A percentile compares a stretch with the other conserved stretches of the same genome.
These are phyloP conservation scores for Trichoderma parareesei DNA, from an alignment of 495 filamentous ascomycete genomes.

Conservation along the genomic window DNA sequence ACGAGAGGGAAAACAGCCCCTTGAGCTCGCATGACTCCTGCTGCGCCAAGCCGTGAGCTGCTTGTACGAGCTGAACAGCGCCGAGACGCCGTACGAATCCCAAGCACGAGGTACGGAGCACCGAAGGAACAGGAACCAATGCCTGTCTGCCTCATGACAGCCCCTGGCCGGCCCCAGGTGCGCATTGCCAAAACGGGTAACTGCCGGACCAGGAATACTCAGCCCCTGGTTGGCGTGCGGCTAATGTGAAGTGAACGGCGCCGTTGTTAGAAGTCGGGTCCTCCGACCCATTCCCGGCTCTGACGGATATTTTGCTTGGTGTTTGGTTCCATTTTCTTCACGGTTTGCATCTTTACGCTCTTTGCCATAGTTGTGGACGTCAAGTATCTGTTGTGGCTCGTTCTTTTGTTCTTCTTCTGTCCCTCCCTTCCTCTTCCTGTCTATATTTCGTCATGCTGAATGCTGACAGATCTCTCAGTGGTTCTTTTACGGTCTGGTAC, in stretches of 20 bases:
- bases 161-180: not conserved
- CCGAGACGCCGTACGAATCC: too few species aligned
- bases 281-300: not conserved
- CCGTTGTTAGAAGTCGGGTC: not conserved
- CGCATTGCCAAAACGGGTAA: constrained; percentile 1
- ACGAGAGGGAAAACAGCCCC: not conserved
- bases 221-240: not conserved
- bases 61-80: too few species aligned
- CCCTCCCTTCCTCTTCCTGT: too few species aligned
- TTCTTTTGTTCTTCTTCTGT: too few species aligned
- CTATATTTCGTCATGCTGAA: too few species aligned
- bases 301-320: not conserved
- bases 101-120: not conserved
- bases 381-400: too few species aligned
- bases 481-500: not conserved
- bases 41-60: not conserved
- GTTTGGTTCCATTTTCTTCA: not conserved
- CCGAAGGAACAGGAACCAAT: not conserved
- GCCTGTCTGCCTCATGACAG: constrained; percentile 5
- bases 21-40: not conserved
- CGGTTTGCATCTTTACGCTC: too few species aligned
- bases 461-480: too few species aligned
- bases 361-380: not conserved
- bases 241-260: not conserved
- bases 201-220: not conserved